These are phyloP conservation scores for Blastobotrys malaysiensis DNA, from an alignment of 1,139 yeast genomes.

Conservation along the genomic window DNA sequence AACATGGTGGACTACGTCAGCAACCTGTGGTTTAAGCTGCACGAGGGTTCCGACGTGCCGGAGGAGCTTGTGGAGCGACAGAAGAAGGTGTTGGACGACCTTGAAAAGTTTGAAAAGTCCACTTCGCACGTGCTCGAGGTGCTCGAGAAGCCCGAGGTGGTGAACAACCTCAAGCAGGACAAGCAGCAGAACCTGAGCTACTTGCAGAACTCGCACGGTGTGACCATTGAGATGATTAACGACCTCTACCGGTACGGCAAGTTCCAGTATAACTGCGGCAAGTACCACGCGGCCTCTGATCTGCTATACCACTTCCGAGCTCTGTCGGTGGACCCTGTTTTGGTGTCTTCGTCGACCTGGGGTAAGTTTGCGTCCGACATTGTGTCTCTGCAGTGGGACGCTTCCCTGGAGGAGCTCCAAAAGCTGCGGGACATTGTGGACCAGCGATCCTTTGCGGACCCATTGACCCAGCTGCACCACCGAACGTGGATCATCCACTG, in stretches of 20 bases:
- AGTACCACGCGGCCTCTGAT: slow-evolving; percentile 52
- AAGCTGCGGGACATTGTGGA: slow-evolving; percentile 54
- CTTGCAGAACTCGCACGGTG: slow-evolving; percentile 40
- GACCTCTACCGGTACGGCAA: slow-evolving; percentile 52
- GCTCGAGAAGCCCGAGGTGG: slow-evolving; percentile 45
- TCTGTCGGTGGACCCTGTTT: slow-evolving; percentile 45
- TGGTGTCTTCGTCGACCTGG: slow-evolving; percentile 56
- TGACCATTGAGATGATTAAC: slow-evolving; percentile 46
- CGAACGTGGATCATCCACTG: slow-evolving; percentile 65
- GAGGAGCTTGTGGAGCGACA: slow-evolving; percentile 38
- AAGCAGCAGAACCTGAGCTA: slow-evolving; percentile 46
- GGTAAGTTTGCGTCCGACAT: slow-evolving; percentile 57
- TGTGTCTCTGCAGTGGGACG: slow-evolving; percentile 46
- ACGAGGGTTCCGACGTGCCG: slow-evolving; percentile 39
- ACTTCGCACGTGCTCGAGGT: slow-evolving; percentile 44
- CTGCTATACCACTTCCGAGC: slow-evolving; percentile 50
- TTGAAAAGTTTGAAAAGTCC: slow-evolving; percentile 39
- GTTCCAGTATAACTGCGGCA: slow-evolving; percentile 56
- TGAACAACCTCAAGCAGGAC: slow-evolving; percentile 46
- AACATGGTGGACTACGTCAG: slow-evolving; percentile 48
- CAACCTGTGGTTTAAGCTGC: slow-evolving; percentile 39
- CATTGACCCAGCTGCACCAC: slow-evolving; percentile 52
- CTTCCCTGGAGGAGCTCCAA: slow-evolving; percentile 46
- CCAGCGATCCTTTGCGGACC: slow-evolving; percentile 46
- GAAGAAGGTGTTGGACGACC: slow-evolving; percentile 37